phyloP scores from a whole-genome alignment of 2,329 filamentous ascomycete species.

The Blastomyces gilchristii region DNA sequence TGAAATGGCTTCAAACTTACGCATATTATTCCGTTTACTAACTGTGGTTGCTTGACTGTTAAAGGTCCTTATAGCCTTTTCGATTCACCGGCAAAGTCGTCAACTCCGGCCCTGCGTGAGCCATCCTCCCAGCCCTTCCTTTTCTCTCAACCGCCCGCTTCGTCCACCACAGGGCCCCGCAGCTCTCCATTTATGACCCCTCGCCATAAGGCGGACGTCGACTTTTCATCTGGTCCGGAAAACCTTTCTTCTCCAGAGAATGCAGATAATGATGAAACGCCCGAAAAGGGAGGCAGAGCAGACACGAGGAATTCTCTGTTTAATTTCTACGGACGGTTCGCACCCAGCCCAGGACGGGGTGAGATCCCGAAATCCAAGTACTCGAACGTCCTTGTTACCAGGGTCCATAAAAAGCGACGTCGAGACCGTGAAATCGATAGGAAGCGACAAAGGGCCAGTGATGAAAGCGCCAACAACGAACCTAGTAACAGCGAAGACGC shows the following conservation, averaged over 20 bases:
- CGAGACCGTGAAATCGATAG: slow-evolving; percentile 39
- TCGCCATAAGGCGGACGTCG: slow-evolving; percentile 34
- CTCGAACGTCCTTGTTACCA: slow-evolving; percentile 35
- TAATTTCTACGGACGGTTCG: slow-evolving; percentile 35
- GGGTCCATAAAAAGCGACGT: slow-evolving; percentile 42
- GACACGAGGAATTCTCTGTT: slow-evolving; percentile 33
- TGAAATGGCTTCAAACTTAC: not conserved
- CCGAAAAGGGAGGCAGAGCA: slow-evolving; percentile 29
- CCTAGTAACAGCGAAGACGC: slow-evolving; percentile 29
- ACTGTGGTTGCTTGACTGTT: not conserved
- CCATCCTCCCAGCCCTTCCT: slow-evolving; percentile 42
- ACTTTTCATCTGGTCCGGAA: slow-evolving; percentile 40
- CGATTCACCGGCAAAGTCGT: slow-evolving; percentile 41
- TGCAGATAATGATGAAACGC: slow-evolving; percentile 41
- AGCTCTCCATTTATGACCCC: slow-evolving; percentile 41
- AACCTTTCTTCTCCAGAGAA: slow-evolving; percentile 38
- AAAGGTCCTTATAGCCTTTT: slow-evolving; percentile 34
- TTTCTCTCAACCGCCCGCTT: slow-evolving; percentile 33
- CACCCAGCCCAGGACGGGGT: slow-evolving; percentile 51
- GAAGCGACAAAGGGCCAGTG: slow-evolving; percentile 31
- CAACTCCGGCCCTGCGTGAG: slow-evolving; percentile 38
- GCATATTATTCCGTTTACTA: not conserved
- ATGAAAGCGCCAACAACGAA: slow-evolving; percentile 37
- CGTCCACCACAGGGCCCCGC: slow-evolving; percentile 24
- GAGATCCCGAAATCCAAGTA: slow-evolving; percentile 48